Evolutionary conservation across 371 early-diverging fungal genomes (phyloP), one percentile per base, ranked within the genome.

Genomic region (Actinomucor elegans): DNA sequence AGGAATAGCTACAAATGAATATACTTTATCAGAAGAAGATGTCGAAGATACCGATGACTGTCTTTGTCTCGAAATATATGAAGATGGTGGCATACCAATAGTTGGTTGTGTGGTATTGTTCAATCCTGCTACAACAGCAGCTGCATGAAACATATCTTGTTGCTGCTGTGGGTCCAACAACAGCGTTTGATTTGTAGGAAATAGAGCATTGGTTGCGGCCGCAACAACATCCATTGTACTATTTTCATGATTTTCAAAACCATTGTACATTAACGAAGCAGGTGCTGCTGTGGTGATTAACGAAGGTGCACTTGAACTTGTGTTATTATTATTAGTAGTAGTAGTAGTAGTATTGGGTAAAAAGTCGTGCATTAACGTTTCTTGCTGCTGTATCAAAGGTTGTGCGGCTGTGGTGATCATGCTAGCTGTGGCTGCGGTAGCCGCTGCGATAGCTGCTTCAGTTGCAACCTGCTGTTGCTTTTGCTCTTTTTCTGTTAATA

Each of bases 1-100:
- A 24, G 83, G 79, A 44, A 85, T 64, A 11, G 85, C 70, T 9
- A 87, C 83, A 66, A 87, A 87, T 4, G 84, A 81, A 64, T 81
- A 86, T 0, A 67, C 64, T 59, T 84, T 84, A 58, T 73, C 71
- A 26, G 70, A 64, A 8, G 54, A 64, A 14, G 53, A 55, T 21
- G 53, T 54, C 41, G 71, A 66, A 2, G 68, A 69, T 6, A 69
- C 62, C 33, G 70, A 69, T 3, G 60, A 59, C 31, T 69, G 65
- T 32, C 75, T 57, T 33, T 52, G 52, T 43, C 53, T 52, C 26
- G 37, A 42, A 46, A 59, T 59, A 20, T 38, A 37, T 45, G n/a
- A n/a, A 42, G 34, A 42, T 35, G 47, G 47, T 33, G 47, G 33
- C 47, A 47, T 47, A 47, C 47, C 35, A 32, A 47, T 47, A 20